These are phyloP conservation scores for Nephelium lappaceum DNA, from an alignment of 345 rosid genomes.

Conservation along the genomic window DNA sequence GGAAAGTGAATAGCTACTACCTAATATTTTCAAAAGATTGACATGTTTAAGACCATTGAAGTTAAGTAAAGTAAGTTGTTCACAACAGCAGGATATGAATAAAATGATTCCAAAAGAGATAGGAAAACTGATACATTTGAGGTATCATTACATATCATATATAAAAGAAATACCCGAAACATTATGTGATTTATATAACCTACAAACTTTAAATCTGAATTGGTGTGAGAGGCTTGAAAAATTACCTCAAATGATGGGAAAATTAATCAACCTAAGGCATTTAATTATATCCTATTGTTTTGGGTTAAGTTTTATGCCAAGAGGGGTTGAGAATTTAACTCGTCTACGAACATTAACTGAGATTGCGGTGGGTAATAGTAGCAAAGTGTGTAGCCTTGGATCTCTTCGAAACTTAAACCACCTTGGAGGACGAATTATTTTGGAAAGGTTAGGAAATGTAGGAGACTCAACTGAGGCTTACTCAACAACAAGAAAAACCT, in stretches of 20 bases:
- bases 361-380: not conserved
- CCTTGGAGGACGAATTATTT: not conserved
- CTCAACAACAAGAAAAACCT: not conserved
- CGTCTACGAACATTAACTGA: not conserved
- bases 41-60: no score
- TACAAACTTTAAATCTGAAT: no score
- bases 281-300: fast-evolving
- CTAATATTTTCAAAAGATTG: no score
- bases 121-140: not conserved
- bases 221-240: fast-evolving
- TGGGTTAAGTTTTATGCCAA: not conserved
- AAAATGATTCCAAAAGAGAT: not conserved
- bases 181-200: no score
- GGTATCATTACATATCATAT: not conserved
- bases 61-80: no score
- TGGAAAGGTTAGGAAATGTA: not conserved
- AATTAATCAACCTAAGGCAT: not conserved
- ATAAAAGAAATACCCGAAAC: not conserved
- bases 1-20: no score
- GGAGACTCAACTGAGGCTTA: not conserved
- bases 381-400: not conserved
- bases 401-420: not conserved
- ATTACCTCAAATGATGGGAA: not conserved
- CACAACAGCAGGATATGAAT: no score
- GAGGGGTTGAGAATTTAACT: not conserved